A percentile compares a stretch with the other conserved stretches of the same genome.
Conservation (phyloP, 2,329 filamentous ascomycete genomes). For the Sporothrix euskadiensis region DNA sequence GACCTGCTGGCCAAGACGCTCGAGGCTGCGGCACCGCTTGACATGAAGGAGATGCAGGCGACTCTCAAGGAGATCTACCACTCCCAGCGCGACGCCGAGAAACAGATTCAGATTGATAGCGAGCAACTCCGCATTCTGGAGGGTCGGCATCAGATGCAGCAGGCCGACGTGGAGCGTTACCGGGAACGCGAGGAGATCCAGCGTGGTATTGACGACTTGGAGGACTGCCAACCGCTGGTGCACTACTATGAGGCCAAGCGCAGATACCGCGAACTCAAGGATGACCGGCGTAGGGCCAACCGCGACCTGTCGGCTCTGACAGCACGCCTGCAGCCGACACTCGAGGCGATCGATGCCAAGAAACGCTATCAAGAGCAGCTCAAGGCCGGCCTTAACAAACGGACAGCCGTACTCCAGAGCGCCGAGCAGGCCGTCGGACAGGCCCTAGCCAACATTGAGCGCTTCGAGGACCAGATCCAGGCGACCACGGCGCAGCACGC, state of each 20-base stretch:
- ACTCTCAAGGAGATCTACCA: conserved; percentile 69
- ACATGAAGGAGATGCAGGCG: conserved; percentile 79
- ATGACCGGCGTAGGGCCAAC: conserved; percentile 55
- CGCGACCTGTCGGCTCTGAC: conserved; percentile 62
- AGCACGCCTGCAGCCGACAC: conserved; percentile 61
- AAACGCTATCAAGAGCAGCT: conserved; percentile 64
- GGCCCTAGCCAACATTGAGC: conserved; percentile 46
- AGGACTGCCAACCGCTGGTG: conserved; percentile 65
- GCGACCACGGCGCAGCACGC: conserved; percentile 53
- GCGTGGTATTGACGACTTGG: conserved; percentile 63
- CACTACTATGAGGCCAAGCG: conserved; percentile 60
- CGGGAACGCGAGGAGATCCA: conserved; percentile 71
- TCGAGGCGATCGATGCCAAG: conserved; percentile 70
- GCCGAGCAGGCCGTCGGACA: conserved; percentile 55
- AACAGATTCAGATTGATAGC: conserved; percentile 57
- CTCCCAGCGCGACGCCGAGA: conserved; percentile 65
- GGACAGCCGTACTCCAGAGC: conserved; percentile 54
- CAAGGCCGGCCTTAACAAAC: conserved; percentile 54
- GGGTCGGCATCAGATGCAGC: conserved; percentile 69
- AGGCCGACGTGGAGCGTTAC: conserved; percentile 80
- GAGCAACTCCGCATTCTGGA: conserved; percentile 69
- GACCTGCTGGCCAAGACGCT: conserved; percentile 84
- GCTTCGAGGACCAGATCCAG: conserved; percentile 44
- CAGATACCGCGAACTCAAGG: conserved; percentile 54
- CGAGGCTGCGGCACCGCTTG: conserved; percentile 76